phyloP scores from a whole-genome alignment of 306 rosid genomes.

The Benincasa hispida region DNA sequence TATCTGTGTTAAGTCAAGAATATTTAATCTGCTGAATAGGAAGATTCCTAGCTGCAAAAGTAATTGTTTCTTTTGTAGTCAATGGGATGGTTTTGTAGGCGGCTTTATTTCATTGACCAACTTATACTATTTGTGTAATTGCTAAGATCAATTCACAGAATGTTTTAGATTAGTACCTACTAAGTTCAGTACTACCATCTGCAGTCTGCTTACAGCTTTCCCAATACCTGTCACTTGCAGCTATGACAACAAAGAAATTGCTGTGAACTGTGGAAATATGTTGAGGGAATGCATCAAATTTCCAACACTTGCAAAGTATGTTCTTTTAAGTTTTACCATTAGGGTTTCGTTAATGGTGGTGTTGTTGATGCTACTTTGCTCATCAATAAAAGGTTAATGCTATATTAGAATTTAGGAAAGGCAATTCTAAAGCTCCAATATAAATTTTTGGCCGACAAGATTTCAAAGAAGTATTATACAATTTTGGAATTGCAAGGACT shows the following conservation, averaged over 20 bases:
- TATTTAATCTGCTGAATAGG: not conserved
- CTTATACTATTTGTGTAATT: not conserved
- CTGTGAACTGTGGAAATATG: slow-evolving; percentile 84
- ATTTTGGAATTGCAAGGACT: not conserved
- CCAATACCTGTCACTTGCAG: slow-evolving; percentile 25
- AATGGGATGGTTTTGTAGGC: not conserved
- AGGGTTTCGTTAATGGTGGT: slow-evolving; percentile 7
- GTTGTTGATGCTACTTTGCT: not conserved
- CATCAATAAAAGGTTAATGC: not conserved
- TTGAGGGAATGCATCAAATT: slow-evolving; percentile 93
- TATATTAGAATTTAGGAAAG: not conserved
- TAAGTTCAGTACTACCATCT: not conserved
- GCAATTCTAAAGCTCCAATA: not conserved
- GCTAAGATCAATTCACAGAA: not conserved
- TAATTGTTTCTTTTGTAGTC: not conserved
- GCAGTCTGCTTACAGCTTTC: not conserved
- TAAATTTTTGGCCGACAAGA: not conserved
- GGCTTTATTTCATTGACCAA: not conserved
- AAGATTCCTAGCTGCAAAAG: not conserved
- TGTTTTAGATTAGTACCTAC: not conserved
- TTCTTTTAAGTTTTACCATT: not conserved
- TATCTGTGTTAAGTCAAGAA: not conserved
- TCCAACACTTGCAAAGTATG: slow-evolving; percentile 64
- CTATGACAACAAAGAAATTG: slow-evolving; percentile 93
- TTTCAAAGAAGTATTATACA: not conserved